Evolutionary conservation across 345 rosid genomes (phyloP), one percentile per base, ranked within the genome.

Genomic region (Noccaea bulbosa): DNA sequence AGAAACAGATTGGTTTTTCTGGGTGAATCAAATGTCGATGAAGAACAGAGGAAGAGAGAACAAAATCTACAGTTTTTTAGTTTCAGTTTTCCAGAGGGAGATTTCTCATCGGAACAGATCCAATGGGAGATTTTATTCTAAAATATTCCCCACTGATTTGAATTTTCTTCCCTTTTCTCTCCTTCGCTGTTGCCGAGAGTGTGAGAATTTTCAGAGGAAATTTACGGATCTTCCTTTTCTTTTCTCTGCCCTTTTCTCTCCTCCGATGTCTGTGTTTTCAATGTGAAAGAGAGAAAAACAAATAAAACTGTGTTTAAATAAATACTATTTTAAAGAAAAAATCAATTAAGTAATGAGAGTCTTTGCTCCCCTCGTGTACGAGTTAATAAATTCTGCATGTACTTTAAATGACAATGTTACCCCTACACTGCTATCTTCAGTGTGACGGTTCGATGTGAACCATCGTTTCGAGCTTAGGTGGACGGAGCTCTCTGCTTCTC

Each of bases 141-240:
- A 76, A 58, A 74, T 70, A 72, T 73, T 75, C 82, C 70, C 8
- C 35, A 75, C 37, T 57, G 43, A 74, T 67, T 65, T 61, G 27
- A 56, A 77, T 63, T 54, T 54, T 20, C 69, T 62, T 60, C 40
- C 51, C 10, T 58, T 38, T 70, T 30, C 33, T 59, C 32, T 48
- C 27, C 0, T 59, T 49, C 47, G 20, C 52, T 8, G 11, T 37
- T 67, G 35, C 59, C 3, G 22, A 62, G 70, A 70, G 11, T 38
- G 35, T 8, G 61, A 69, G 40, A 67, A 15, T 12, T 49, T 72
- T 33, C 34, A 49, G 62, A 67, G 52, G 56, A 69, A 62, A 39
- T 0, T 12, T 69, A 45, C 65, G 70, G 74, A 69, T 75, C 66
- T 69, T 75, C 35, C 27, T 60, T 35, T 54, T 12, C 3, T 38